A percentile compares a stretch with the other conserved stretches of the same genome.
Conservation (phyloP, 2,329 filamentous ascomycete species). For the Penicillium sclerotigenum region DNA sequence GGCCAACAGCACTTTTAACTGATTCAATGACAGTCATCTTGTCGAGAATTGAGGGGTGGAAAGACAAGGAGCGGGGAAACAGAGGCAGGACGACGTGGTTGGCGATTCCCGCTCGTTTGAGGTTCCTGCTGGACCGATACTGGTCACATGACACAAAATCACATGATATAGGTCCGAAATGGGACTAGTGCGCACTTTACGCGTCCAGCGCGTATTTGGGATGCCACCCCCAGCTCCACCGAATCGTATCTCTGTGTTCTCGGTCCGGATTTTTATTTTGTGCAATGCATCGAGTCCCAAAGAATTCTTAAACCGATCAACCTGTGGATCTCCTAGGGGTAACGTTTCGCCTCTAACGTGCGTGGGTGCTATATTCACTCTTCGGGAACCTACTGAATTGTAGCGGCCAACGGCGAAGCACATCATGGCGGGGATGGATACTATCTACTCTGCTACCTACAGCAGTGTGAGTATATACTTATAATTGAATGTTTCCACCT, state of each 20-base stretch:
- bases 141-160: constrained; percentile 19
- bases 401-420: constrained; percentile 21
- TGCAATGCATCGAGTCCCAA: constrained; percentile 14
- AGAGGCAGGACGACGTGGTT: constrained; percentile 24
- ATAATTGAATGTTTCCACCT: not conserved
- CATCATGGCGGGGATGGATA: constrained; percentile 36
- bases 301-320: constrained; percentile 14
- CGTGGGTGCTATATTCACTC: constrained; percentile 16
- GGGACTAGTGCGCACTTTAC: constrained; percentile 39
- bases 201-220: constrained; percentile 37
- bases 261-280: constrained; percentile 12
- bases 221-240: constrained; percentile 26
- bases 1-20: constrained; percentile 49
- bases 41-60: constrained; percentile 14
- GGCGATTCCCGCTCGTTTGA: constrained; percentile 29
- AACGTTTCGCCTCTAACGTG: constrained; percentile 10
- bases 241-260: constrained; percentile 33
- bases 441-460: constrained; percentile 64
- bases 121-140: constrained; percentile 28
- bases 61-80: constrained; percentile 15
- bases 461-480: constrained; percentile 53
- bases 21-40: constrained; percentile 49
- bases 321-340: constrained; percentile 12
- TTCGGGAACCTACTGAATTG: constrained; percentile 24
- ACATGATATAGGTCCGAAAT: constrained; percentile 12